phyloP scores from a whole-genome alignment of 2,329 filamentous ascomycete species.

The Geosmithia morbida region DNA sequence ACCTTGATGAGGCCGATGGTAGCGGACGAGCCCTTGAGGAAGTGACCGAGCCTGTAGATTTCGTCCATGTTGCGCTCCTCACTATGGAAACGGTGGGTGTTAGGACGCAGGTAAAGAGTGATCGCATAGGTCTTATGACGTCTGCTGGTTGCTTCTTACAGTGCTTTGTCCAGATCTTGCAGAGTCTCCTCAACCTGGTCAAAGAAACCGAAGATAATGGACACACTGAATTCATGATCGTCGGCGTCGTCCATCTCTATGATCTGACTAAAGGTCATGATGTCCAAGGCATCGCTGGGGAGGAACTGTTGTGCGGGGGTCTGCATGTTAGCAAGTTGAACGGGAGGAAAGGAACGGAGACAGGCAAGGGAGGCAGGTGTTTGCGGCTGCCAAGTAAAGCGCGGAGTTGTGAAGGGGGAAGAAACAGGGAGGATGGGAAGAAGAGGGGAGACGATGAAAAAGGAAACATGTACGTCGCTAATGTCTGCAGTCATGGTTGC shows the following conservation, averaged over 20 bases:
- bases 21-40: conserved; percentile 92
- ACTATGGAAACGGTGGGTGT: conserved; percentile 28
- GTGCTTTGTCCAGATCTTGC: conserved; percentile 60
- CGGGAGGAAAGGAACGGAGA: background rate
- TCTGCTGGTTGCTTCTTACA: conserved; percentile 55
- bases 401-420: background rate
- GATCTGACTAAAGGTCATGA: conserved; percentile 78
- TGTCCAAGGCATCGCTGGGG: conserved; percentile 44
- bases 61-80: conserved; percentile 51
- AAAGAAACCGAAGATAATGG: conserved; percentile 86
- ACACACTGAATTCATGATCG: conserved; percentile 74
- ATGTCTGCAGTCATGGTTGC: background rate
- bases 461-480: background rate
- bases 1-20: conserved; percentile 85
- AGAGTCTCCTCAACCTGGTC: conserved; percentile 83
- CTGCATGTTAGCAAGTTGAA: background rate
- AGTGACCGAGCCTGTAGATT: conserved; percentile 79
- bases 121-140: no score
- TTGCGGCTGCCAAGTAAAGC: background rate
- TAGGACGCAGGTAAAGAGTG: background rate
- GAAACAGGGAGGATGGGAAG: background rate
- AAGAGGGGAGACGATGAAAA: background rate
- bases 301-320: background rate
- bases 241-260: conserved; percentile 96
- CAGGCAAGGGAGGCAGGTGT: background rate